Evolutionary conservation across 345 rosid species (phyloP), one percentile per base, ranked within the genome.

Genomic region (Citrus medica): DNA sequence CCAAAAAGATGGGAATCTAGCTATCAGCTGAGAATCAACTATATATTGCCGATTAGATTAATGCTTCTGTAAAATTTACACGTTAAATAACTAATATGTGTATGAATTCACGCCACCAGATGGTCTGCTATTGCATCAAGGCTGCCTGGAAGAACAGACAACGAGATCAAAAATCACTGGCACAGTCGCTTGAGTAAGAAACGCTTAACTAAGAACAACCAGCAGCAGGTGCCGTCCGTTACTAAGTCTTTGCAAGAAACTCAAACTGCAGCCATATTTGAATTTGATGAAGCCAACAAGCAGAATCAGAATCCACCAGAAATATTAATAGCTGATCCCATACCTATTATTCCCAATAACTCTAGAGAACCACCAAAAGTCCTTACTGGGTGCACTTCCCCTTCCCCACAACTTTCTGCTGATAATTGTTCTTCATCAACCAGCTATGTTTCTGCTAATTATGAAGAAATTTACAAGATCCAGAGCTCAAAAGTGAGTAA

Each of bases 51-150:
- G 16, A 42, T 42, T 42, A 42, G 16, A 12, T 42, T 42, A 42
- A 42, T 42, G 51, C 51, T 10, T 42, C 51, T 51, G 21, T 16
- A 51, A 14, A 51, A 51, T 51, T 62, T 27, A 62, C 8, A 28
- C 17, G 3, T 62, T 62, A 28, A 13, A 3, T 60, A 25, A 60
- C 10, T 16, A 14, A 51, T 51, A 51, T 51, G 1, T 16, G 56
- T 17, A 51, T 5, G 56, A 51, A 51, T 73, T 32, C 5, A 48
- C 22, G 12, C 51, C n/a, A n/a, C 64, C 78, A 86, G 91, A 81
- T 89, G 91, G 93, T 83, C 89, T 22, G 67, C 80, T 27, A 90
- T 88, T 55, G 91, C 93, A 33, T 82, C 89, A 27, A 82, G 55
- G 28, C 66, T 88, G 14, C 88, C 88, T 0, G 86, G 89, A 67